phyloP scores from a whole-genome alignment of 2,329 filamentous ascomycete species.

The Juglanconis oblonga region DNA sequence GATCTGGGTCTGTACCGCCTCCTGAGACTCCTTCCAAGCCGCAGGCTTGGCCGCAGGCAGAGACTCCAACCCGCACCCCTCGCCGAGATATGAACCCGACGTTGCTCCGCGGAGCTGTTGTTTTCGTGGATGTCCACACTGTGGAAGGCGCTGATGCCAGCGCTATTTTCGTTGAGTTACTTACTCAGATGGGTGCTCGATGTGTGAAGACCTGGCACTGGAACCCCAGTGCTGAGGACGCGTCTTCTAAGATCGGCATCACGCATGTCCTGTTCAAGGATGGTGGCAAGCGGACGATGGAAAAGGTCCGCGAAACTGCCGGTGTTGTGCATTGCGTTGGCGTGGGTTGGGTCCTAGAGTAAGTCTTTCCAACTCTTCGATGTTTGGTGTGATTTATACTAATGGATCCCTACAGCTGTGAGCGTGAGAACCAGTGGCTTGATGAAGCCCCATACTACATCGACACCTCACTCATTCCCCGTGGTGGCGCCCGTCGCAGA shows the following conservation, averaged over 20 bases:
- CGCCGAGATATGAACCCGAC: slow-evolving; percentile 49
- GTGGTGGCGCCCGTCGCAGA: slow-evolving; percentile 67
- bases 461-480: slow-evolving; percentile 64
- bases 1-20: slow-evolving; percentile 23
- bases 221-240: slow-evolving; percentile 51
- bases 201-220: slow-evolving; percentile 76
- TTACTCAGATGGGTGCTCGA: slow-evolving; percentile 77
- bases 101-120: slow-evolving; percentile 67
- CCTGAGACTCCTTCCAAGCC: slow-evolving; percentile 46
- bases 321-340: slow-evolving; percentile 83
- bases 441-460: slow-evolving; percentile 69
- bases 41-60: slow-evolving; percentile 51
- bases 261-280: slow-evolving; percentile 92
- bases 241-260: slow-evolving; percentile 60
- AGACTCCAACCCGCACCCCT: slow-evolving; percentile 56
- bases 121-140: slow-evolving; percentile 81
- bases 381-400: slow-evolving; percentile 19
- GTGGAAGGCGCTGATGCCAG: slow-evolving; percentile 78
- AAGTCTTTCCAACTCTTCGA: slow-evolving; percentile 37
- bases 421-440: slow-evolving; percentile 73
- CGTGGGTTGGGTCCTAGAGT: slow-evolving; percentile 86
- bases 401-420: slow-evolving; percentile 53
- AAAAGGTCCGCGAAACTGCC: slow-evolving; percentile 71
- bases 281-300: slow-evolving; percentile 73
- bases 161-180: slow-evolving; percentile 74